A percentile compares a stretch with the other conserved stretches of the same genome.
phyloP scores from a whole-genome alignment of 371 early-diverging fungal genomes.

The Actinomucor elegans region DNA sequence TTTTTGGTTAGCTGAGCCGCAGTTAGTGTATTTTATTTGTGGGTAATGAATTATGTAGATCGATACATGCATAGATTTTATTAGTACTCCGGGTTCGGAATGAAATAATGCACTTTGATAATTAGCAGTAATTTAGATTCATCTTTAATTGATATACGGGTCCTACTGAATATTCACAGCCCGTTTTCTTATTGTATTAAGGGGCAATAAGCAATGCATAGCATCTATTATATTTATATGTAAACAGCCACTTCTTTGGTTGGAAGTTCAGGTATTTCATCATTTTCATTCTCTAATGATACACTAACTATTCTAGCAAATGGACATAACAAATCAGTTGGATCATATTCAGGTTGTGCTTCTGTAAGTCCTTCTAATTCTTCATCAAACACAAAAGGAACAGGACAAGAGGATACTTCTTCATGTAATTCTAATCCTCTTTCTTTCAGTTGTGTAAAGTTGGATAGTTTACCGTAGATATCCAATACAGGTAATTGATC shows the following conservation, averaged over 20 bases:
- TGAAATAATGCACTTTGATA: background rate
- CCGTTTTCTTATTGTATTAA: too few relatives aligned
- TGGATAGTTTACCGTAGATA: constrained; percentile 45
- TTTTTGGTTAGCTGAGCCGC: too few relatives aligned
- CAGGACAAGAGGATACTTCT: constrained; percentile 52
- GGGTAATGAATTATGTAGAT: too few relatives aligned
- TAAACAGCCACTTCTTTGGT: constrained; percentile 30
- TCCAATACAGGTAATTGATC: constrained; percentile 49
- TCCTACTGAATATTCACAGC: too few relatives aligned
- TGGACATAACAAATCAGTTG: constrained; percentile 49
- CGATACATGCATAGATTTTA: too few relatives aligned
- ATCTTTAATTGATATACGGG: too few relatives aligned
- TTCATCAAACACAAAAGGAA: too few relatives aligned
- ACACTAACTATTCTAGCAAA: constrained; percentile 34
- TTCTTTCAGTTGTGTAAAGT: constrained; percentile 33
- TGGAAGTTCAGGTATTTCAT: constrained; percentile 31
- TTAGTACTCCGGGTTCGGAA: too few relatives aligned
- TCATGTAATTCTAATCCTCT: constrained; percentile 48
- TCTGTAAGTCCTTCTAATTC: background rate
- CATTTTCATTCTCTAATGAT: constrained; percentile 28
- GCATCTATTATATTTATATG: too few relatives aligned
- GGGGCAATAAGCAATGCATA: too few relatives aligned
- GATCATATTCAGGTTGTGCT: constrained; percentile 29
- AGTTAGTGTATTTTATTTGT: too few relatives aligned
- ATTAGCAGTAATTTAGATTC: background rate